Base-by-base conservation (phyloP, 176 grass and related monocot species). In the Oryza officinalis region DNA sequence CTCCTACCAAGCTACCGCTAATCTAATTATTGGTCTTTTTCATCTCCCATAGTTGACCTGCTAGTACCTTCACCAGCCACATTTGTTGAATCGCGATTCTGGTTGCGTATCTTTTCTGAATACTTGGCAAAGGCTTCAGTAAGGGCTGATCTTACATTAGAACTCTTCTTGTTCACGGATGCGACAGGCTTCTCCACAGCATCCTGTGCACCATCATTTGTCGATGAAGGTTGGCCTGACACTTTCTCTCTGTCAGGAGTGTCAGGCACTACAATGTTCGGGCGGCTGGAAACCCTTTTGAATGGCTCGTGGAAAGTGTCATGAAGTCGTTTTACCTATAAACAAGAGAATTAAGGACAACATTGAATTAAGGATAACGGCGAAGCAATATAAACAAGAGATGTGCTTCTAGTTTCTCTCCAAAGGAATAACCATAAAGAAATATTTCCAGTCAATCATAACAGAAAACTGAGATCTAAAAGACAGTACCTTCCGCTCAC, bases 241-340 rank as follows among this genome's bases (percentile, higher is more conserved):
- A n/a, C 80, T 84, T 66, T 89, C 71, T 84, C 91, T 54, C 88
- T 74, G 78, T 91, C 85, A 0, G 83, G 89, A 57, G 93, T 92
- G 80, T 94, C 93, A 40, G 87, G 87, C 60, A 95, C 46, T 8
- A 89, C 85, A 78, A 91, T 67, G 69, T 87, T 87, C 63, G 89
- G 80, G 47, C 85, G 80, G 28, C 38, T 40, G 0, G 69, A 67
- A 64, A 88, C 83, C 37, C 91, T 80, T 87, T 80, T 95, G 74
- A 98, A 98, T 15, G 96, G 96, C 85, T 98, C 93, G 8, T 98
- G 93, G 67, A 98, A 98, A 69, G 89, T 93, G 83, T 98, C 96
- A 85, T 98, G 83, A 20, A 98, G 89, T 26, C 91, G 86, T 59
- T 90, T 98, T 50, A 95, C 96, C 96, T 98, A 40, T 25, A 91